Evolutionary conservation across 108 stramenopile genomes (phyloP).

Genomic region (Cylindrotheca closterium): DNA sequence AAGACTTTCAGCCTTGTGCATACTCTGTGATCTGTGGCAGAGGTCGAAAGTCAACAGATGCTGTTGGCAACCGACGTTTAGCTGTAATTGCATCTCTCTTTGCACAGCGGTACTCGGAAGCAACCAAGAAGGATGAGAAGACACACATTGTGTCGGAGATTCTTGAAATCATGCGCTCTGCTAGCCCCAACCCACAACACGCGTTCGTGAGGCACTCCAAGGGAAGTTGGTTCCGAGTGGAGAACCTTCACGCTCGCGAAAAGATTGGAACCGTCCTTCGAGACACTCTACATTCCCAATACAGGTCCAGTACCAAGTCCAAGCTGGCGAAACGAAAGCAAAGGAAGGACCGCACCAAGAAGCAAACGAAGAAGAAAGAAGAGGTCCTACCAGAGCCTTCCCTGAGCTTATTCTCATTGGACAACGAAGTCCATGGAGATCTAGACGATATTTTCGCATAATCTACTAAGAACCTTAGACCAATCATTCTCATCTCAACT

Average conservation of each 20-base stretch:
- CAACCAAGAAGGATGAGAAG: constrained; percentile 24
- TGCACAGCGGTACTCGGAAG: constrained; percentile 14
- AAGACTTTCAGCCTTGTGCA: constrained; percentile 6
- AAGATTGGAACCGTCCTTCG: constrained; percentile 35
- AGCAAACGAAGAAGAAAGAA: no score
- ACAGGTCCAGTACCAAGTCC: constrained; percentile 29
- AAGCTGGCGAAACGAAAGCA: constrained; percentile 14
- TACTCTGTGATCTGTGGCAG: constrained; percentile 18
- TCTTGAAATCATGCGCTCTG: constrained; percentile 9
- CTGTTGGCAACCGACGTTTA: constrained; percentile 35
- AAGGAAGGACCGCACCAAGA: no score
- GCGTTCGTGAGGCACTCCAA: constrained; percentile 10
- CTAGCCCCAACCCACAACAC: neutral
- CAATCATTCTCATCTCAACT: no score
- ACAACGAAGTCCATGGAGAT: no score
- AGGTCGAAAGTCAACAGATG: neutral
- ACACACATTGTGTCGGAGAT: constrained; percentile 29
- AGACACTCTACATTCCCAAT: constrained; percentile 13
- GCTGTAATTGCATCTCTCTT: constrained; percentile 10
- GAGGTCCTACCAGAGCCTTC: no score
- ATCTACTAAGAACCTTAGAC: no score
- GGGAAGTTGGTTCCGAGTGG: constrained; percentile 29
- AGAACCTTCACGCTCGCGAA: constrained; percentile 22
- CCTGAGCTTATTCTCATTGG: no score
- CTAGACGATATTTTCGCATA: no score